A percentile compares a stretch with the other conserved stretches of the same genome.
phyloP scores from a whole-genome alignment of 2,329 filamentous ascomycete genomes.

The Penicillium polonicum region DNA sequence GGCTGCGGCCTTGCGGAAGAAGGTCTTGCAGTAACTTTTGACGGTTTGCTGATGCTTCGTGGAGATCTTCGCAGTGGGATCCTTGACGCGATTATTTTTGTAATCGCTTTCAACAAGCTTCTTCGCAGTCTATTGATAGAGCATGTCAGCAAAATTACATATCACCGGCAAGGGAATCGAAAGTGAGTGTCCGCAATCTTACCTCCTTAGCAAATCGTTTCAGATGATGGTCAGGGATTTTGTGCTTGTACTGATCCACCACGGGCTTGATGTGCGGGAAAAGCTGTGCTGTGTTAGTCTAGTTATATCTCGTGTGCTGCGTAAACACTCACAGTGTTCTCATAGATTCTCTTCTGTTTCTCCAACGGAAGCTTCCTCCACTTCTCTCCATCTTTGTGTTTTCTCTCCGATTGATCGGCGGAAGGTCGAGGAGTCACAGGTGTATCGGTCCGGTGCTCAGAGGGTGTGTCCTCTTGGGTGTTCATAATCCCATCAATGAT shows the following conservation, averaged over 20 bases:
- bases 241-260: slow-evolving; percentile 81
- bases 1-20: slow-evolving; percentile 78
- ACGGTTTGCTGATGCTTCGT: slow-evolving; percentile 79
- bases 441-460: slow-evolving; percentile 52
- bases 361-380: slow-evolving; percentile 55
- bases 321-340: slow-evolving; percentile 71
- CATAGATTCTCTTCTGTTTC: slow-evolving; percentile 93
- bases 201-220: slow-evolving; percentile 66
- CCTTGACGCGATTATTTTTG: slow-evolving; percentile 80
- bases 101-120: slow-evolving; percentile 90
- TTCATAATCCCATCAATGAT: slow-evolving; percentile 84
- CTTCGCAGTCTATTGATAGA: slow-evolving; percentile 62
- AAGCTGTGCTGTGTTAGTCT: slow-evolving; percentile 54
- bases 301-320: background rate
- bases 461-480: slow-evolving; percentile 56
- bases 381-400: slow-evolving; percentile 48
- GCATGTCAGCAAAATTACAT: background rate
- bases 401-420: slow-evolving; percentile 53
- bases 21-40: slow-evolving; percentile 79
- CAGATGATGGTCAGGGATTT: slow-evolving; percentile 76
- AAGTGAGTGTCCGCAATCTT: background rate
- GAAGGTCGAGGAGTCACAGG: slow-evolving; percentile 62
- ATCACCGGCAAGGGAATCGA: slow-evolving; percentile 14
- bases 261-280: slow-evolving; percentile 83
- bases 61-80: slow-evolving; percentile 69